phyloP scores from a whole-genome alignment of 208 protist genomes.

The Naegleria lovaniensis region DNA sequence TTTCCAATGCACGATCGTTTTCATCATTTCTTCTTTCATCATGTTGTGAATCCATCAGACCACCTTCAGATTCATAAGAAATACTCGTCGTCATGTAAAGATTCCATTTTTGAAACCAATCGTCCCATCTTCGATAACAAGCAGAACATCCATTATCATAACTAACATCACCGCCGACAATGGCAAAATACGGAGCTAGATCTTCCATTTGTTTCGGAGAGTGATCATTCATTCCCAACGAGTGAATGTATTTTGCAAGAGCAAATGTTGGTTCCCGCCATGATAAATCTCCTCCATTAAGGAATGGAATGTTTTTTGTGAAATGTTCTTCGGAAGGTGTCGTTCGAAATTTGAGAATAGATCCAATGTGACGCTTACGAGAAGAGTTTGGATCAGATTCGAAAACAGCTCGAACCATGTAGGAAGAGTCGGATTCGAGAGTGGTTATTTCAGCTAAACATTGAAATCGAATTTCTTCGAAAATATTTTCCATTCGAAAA shows the following conservation, averaged over 20 bases:
- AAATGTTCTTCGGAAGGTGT: neutral
- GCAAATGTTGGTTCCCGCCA: neutral
- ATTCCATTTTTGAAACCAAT: slow-evolving; percentile 7
- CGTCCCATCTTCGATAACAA: neutral
- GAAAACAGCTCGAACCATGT: neutral
- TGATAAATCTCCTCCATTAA: slow-evolving; percentile 10
- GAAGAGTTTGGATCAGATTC: too few species aligned
- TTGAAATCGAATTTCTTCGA: slow-evolving; percentile 12
- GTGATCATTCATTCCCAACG: too few species aligned
- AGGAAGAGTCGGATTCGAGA: neutral
- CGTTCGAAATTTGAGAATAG: neutral
- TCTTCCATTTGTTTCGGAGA: neutral
- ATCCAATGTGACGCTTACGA: too few species aligned
- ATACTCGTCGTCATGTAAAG: neutral
- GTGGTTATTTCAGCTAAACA: neutral
- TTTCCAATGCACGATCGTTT: too few species aligned
- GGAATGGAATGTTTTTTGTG: neutral
- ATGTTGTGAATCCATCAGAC: too few species aligned
- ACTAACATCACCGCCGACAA: slow-evolving; percentile 9
- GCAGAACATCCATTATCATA: neutral
- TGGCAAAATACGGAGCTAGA: neutral
- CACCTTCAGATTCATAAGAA: neutral
- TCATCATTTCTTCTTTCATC: too few species aligned
- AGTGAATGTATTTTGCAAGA: neutral
- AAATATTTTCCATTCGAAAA: neutral